Base-by-base conservation (phyloP, 306 rosid genomes). In the Begonia fuchsioides region DNA sequence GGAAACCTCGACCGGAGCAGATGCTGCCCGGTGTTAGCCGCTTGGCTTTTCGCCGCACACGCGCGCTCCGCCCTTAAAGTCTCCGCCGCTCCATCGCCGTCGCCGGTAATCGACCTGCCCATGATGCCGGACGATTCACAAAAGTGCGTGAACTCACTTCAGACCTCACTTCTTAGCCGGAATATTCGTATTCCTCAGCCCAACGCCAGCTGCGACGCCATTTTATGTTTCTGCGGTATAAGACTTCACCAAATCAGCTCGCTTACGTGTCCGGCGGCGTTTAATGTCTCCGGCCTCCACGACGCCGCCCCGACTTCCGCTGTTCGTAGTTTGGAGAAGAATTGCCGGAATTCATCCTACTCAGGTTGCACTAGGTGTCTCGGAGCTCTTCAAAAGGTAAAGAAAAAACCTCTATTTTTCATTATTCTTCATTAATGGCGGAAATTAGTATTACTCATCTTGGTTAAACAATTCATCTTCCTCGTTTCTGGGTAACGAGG, bases 61-160 rank as follows among this genome's bases (percentile, higher is more conserved):
- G 94, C 97, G 9, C 67, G 87, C 19, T 52, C 93, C 1, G 97
- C 97, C 0, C 81, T 88, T 0, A 51, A 84, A 13, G 39, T 88
- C 10, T 57, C 93, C 4, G 64, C 81, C 0, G 71, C 71, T 5
- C 40, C 58, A 0, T 77, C 86, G 8, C 77, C 0, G 35, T 52
- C 2, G 65, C 14, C 9, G 64, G 58, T 20, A 45, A 44, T 39
- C 0, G 95, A 90, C 48, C 75, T 70, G 1, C 97, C 97, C 1
- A 76, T 90, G 95, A 90, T 66, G 87, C 97, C 97, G 4, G 94
- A 90, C 55, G 97, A 90, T 69, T 79, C 97, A 6, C 97, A 90
- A 66, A 84, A 79, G 47, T 90, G 97, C 38, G 97, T 84, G 9
- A 82, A 90, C 72, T 76, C 97, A 15, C 75, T 90, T 12, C 97